Conservation (phyloP, 768 basidiomycete genomes). For the Lactarius sanguifluus region DNA sequence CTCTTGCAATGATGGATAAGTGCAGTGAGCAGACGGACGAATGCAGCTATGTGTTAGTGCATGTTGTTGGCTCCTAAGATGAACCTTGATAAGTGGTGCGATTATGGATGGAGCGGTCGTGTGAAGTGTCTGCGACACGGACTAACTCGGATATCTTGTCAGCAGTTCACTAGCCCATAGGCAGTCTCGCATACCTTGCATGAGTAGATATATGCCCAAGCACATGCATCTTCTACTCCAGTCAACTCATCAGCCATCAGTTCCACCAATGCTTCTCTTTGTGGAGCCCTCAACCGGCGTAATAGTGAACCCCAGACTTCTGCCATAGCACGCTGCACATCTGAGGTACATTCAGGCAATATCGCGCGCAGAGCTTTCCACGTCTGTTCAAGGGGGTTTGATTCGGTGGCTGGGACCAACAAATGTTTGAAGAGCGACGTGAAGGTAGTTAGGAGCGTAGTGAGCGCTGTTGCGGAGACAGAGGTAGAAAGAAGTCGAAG, state of each 20-base stretch:
- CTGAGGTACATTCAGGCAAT: constrained; percentile 60
- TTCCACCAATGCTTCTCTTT: constrained; percentile 54
- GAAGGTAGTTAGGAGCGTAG: constrained; percentile 64
- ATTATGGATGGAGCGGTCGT: constrained; percentile 68
- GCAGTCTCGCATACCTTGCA: constrained; percentile 60
- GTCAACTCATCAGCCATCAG: constrained; percentile 53
- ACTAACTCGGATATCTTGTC: constrained; percentile 43
- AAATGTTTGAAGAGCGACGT: constrained; percentile 71
- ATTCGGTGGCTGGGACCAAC: constrained; percentile 59
- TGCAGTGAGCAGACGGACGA: constrained; percentile 73
- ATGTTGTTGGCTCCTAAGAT: constrained; percentile 45
- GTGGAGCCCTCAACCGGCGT: constrained; percentile 63
- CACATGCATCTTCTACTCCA: constrained; percentile 59
- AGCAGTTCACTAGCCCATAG: neutral
- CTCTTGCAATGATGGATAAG: constrained; percentile 80
- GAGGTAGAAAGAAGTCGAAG: constrained; percentile 56
- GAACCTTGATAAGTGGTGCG: constrained; percentile 52
- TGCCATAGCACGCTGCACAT: constrained; percentile 74
- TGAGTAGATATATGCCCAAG: constrained; percentile 74
- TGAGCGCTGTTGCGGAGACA: constrained; percentile 60
- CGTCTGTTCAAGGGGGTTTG: constrained; percentile 55
- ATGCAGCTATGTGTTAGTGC: constrained; percentile 54
- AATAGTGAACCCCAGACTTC: constrained; percentile 87
- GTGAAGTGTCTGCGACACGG: constrained; percentile 81
- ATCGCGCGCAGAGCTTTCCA: constrained; percentile 55